Evolutionary conservation across 495 filamentous ascomycete species (phyloP), one percentile per base, ranked within the genome.

Genomic region (Aspergillus baeticus): DNA sequence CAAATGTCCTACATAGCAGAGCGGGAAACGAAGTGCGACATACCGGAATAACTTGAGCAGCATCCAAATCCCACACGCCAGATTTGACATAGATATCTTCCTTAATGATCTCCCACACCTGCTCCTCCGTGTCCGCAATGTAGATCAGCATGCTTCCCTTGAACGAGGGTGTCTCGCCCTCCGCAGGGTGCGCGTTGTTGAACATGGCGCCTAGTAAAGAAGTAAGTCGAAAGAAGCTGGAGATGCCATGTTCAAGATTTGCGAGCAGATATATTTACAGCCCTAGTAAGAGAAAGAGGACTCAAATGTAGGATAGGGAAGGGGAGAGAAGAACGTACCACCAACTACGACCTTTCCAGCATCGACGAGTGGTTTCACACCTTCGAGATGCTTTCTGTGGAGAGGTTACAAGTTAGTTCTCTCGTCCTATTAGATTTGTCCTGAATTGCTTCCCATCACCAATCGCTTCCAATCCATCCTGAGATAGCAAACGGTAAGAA

Each of bases 11-110:
- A 49, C n/a, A 36, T 21, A 46, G 11, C 20, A 44, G 8, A 54
- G 47, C 26, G 15, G 23, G 6, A 38, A 31, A 45, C 14, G n/a
- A 42, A 29, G n/a, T 15, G 18, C 6, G 47, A 69, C 71, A 59
- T 65, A 79, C 77, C 58, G 76, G 76, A 64, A 75, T 68, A 51
- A 80, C 70, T 62, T 78, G 70, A 36, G 88, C 86, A 65, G 89
- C 92, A 15, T 87, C 82, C 57, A 86, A 74, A 79, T 96, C 90
- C 92, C 92, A 96, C 13, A 97, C 89, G 0, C 82, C 87, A n/a
- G 58, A 69, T 49, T 64, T 72, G 15, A 75, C 72, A 63, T 96
- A 96, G 6, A 91, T 76, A 67, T 97, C 92, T 11, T 84, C 76
- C 68, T 81, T 80, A 43, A 97, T 63, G 8, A 79, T 61, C 65